Evolutionary conservation across 345 rosid genomes (phyloP), one percentile per base, ranked within the genome.

Genomic region (Draba incana): DNA sequence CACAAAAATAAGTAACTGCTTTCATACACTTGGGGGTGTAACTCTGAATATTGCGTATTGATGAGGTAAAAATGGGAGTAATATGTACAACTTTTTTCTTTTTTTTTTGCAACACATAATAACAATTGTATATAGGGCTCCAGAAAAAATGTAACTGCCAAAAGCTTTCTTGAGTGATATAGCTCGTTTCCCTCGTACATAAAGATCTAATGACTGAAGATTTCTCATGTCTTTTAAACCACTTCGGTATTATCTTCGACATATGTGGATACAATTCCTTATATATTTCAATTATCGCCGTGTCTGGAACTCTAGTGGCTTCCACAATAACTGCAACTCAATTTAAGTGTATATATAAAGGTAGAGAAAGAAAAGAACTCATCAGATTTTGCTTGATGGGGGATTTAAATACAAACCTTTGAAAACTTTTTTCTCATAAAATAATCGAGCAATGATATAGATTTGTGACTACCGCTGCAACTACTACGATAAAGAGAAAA

Each of bases 361-460:
- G 49, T 69, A 49, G 46, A 28, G 31, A 14, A 50, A 31, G 38
- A 51, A 3, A 41, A 42, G 67, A 70, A 37, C 37, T 60, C 14
- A 30, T 39, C 16, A 30, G 14, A 50, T 8, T 60, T 30, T 50
- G 6, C 43, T 39, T 8, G 60, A 60, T 33, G 11, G 11, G 44
- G 24, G 59, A 51, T 25, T 37, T 30, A 28, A 13, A 39, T 13
- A 25, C 33, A 23, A 70, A 33, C 67, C 52, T 60, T 28, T 28
- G 59, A 50, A 33, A 44, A 42, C 13, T 6, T 13, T 31, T 25
- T 60, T 51, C 53, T n/a, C 53, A 23, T 51, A 1, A 42, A 8
- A 41, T 60, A 28, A 2, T 69, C 8, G n/a, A 39, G 58, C 58
- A 49, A 49, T 28, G 58, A 13, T 28, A 69, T 49, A 59, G 20